A percentile compares a stretch with the other conserved stretches of the same genome.
phyloP scores from a whole-genome alignment of 2,329 filamentous ascomycete species.

The Talaromyces sp. region DNA sequence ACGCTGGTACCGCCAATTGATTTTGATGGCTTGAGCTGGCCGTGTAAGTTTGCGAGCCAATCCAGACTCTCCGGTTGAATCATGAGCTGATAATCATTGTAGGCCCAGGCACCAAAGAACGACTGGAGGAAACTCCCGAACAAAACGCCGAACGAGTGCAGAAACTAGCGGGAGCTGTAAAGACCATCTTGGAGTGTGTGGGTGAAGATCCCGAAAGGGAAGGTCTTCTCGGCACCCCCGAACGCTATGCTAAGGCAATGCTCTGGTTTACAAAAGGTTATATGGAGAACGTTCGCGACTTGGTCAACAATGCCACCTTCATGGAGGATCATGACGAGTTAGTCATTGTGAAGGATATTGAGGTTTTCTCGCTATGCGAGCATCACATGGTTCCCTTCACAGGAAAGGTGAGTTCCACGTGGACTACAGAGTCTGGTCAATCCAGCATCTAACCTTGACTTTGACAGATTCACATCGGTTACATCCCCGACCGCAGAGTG shows the following conservation, averaged over 20 bases:
- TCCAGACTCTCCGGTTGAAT: too few species aligned
- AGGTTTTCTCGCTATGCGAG: conserved; percentile 91
- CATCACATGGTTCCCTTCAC: conserved; percentile 96
- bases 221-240: conserved; percentile 64
- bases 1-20: conserved; percentile 49
- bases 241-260: conserved; percentile 91
- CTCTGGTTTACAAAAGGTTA: conserved; percentile 96
- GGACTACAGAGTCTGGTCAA: neutral
- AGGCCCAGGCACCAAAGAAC: conserved; percentile 48
- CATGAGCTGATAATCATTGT: neutral
- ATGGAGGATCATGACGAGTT: conserved; percentile 96
- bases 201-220: conserved; percentile 64
- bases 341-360: conserved; percentile 97
- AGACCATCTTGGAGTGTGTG: conserved; percentile 62
- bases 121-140: conserved; percentile 56
- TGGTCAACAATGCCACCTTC: conserved; percentile 92
- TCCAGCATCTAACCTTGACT: neutral
- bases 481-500: conserved; percentile 86
- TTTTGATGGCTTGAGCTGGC: conserved; percentile 52
- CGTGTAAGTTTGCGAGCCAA: conserved; percentile 36
- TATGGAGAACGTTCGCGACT: conserved; percentile 85
- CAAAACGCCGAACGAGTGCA: conserved; percentile 55
- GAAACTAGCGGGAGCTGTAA: conserved; percentile 61
- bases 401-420: conserved; percentile 67
- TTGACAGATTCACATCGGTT: conserved; percentile 91